Percentiles rank a stretch among this genome's conserved stretches.
These are phyloP conservation scores for Colletotrichum tropicicola DNA, from an alignment of 2,329 filamentous ascomycete species.

Conservation along the genomic window DNA sequence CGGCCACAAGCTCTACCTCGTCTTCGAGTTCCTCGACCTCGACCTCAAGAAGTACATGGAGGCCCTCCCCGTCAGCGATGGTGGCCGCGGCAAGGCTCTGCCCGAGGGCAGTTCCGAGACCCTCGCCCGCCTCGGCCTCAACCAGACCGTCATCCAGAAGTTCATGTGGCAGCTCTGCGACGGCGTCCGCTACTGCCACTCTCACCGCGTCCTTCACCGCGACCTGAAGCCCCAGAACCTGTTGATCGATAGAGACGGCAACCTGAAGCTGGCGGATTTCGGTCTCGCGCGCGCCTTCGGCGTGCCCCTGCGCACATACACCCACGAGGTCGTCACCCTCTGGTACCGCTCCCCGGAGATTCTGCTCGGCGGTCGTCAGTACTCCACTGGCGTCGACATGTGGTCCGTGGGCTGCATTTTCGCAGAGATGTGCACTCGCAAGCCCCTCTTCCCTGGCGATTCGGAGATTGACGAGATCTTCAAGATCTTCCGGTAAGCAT, in stretches of 20 bases:
- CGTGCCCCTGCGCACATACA: constrained; percentile 90
- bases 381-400: constrained; percentile 95
- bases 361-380: constrained; percentile 87
- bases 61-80: constrained; percentile 82
- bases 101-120: constrained; percentile 77
- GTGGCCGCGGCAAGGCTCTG: constrained; percentile 84
- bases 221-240: constrained; percentile 93
- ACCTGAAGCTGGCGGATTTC: constrained; percentile 91
- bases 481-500: constrained; percentile 85
- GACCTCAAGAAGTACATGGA: constrained; percentile 98
- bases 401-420: constrained; percentile 96
- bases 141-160: constrained; percentile 85
- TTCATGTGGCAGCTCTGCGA: constrained; percentile 91
- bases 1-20: constrained; percentile 93
- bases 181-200: constrained; percentile 88
- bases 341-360: constrained; percentile 96
- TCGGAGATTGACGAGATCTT: constrained; percentile 92
- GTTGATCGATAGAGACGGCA: constrained; percentile 85
- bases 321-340: constrained; percentile 92
- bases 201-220: constrained; percentile 85
- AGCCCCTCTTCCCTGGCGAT: constrained; percentile 91
- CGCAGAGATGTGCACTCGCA: constrained; percentile 94
- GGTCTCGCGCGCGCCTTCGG: constrained; percentile 90
- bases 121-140: constrained; percentile 75
- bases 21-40: constrained; percentile 90